Base-by-base conservation (phyloP, 495 filamentous ascomycete species). In the Xylaria telfairii region DNA sequence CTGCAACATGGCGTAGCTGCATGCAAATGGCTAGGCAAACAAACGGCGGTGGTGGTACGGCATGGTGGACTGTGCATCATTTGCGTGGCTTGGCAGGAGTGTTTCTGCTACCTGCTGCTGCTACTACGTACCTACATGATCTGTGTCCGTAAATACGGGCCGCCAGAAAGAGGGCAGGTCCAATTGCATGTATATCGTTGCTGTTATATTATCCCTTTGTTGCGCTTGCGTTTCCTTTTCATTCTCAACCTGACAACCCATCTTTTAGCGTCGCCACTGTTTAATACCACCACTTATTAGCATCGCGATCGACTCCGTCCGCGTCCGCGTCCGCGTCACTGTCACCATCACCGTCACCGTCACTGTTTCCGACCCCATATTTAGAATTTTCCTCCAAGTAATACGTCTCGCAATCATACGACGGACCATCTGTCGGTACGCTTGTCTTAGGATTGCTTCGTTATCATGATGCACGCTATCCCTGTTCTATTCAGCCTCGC, bases 401-500 rank as follows among this genome's bases (percentile, higher is more conserved):
- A 59, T 12, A 59, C 32, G 56, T 39, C 32, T 59, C 32, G 28
- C 19, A 39, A 15, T 7, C 19, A 37, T 41, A 54, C 64, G 30
- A 17, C 49, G 49, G 21, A 47, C 26, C 13, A 39, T 26, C 49
- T 28, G 2, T 37, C n/a, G 12, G 1, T 53, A 51, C 21, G 15
- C 21, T 9, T 62, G 59, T 62, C 59, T 26, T 26, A 15, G 37
- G 21, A 62, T 13, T 49, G 12, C 37, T 8, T 28, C 17, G 19
- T 30, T 19, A 34, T 57, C 32, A 56, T 19, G 24, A 70, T 70
- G 68, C 61, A 39, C 4, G 37, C 28, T 19, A 12, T 41, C 13
- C 37, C 60, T 26, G 10, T 49, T 34, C 24, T 64, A 1, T 42
- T 70, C 37, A 28, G 63, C 69, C 69, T 71, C 13, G 32, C 30